phyloP scores from a whole-genome alignment of 2,329 filamentous ascomycete genomes.

The Aspergillus cejpii region DNA sequence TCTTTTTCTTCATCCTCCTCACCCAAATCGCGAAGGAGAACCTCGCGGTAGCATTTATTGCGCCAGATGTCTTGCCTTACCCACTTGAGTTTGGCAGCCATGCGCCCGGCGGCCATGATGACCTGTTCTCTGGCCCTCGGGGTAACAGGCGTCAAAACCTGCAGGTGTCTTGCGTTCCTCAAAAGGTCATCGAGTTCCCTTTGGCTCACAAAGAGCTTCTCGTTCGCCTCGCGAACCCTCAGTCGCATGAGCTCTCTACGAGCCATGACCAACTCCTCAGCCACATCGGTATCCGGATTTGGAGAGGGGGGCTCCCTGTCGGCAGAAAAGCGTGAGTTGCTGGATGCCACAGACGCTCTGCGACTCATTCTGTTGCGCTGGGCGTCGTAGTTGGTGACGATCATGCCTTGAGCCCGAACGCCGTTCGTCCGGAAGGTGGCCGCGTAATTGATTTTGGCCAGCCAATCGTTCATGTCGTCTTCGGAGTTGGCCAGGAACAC shows the following conservation, averaged over 20 bases:
- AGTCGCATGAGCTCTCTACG: slow-evolving; percentile 74
- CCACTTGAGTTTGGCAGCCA: slow-evolving; percentile 88
- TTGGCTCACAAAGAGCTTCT: slow-evolving; percentile 64
- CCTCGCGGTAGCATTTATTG: slow-evolving; percentile 82
- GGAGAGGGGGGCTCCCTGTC: slow-evolving; percentile 65
- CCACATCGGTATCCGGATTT: slow-evolving; percentile 68
- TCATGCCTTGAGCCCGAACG: slow-evolving; percentile 79
- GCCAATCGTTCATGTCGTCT: slow-evolving; percentile 90
- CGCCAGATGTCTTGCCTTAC: slow-evolving; percentile 90
- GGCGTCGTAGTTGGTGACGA: slow-evolving; percentile 78
- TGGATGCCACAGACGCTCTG: slow-evolving; percentile 53
- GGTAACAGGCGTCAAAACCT: slow-evolving; percentile 82
- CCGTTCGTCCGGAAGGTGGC: slow-evolving; percentile 89
- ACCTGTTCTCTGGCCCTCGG: slow-evolving; percentile 82
- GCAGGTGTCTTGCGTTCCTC: slow-evolving; percentile 81
- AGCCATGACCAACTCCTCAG: slow-evolving; percentile 75
- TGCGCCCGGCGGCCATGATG: slow-evolving; percentile 72
- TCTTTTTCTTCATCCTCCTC: slow-evolving; percentile 52
- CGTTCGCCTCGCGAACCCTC: slow-evolving; percentile 76
- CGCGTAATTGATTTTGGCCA: slow-evolving; percentile 92
- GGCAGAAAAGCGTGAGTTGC: slow-evolving; percentile 60
- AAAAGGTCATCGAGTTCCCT: slow-evolving; percentile 76
- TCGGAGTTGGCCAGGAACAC: slow-evolving; percentile 86
- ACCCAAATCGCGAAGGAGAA: slow-evolving; percentile 75
- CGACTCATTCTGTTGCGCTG: slow-evolving; percentile 59